Evolutionary conservation across 164 flowering plant genomes (phyloP).

Genomic region (Magnolia officinalis): DNA sequence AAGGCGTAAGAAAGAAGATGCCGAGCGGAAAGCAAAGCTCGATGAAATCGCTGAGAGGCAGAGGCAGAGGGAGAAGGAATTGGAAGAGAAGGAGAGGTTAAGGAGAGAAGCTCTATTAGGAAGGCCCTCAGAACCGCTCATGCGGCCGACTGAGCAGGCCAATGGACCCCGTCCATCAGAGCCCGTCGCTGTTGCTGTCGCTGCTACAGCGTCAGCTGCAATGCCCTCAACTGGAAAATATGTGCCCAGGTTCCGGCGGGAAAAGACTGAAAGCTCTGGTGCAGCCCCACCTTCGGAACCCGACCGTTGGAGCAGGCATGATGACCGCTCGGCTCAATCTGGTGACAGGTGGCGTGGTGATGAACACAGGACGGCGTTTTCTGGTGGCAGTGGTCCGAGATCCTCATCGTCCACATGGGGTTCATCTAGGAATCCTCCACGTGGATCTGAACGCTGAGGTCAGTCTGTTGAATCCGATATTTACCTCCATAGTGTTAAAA

Average conservation of each 20-base stretch:
- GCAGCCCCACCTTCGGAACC: constrained; percentile 36
- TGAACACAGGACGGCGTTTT: constrained; percentile 23
- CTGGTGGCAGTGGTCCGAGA: constrained; percentile 11
- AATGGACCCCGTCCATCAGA: constrained; percentile 26
- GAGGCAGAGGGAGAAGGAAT: constrained; percentile 70
- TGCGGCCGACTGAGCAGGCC: constrained; percentile 25
- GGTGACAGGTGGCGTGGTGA: constrained; percentile 38
- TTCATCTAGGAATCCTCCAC: constrained; percentile 6
- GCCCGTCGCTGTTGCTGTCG: constrained; percentile 29
- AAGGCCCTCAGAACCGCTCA: constrained; percentile 29
- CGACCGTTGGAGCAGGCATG: constrained; percentile 39
- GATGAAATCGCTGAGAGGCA: constrained; percentile 85
- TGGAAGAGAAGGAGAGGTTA: constrained; percentile 63
- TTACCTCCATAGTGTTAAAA: too few species aligned
- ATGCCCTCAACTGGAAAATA: constrained; percentile 50
- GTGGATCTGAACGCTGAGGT: constrained; percentile 5
- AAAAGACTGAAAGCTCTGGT: constrained; percentile 17
- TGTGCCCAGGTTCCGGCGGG: constrained; percentile 47
- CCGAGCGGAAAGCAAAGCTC: constrained; percentile 71
- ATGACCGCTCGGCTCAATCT: constrained; percentile 22
- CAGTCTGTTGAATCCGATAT: neutral
- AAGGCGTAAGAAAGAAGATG: constrained; percentile 67
- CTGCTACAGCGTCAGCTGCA: constrained; percentile 36
- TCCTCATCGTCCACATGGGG: constrained; percentile 4
- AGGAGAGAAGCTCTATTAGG: constrained; percentile 50